Base-by-base conservation (phyloP, 2,329 filamentous ascomycete genomes). In the Clarireedia sp. region DNA sequence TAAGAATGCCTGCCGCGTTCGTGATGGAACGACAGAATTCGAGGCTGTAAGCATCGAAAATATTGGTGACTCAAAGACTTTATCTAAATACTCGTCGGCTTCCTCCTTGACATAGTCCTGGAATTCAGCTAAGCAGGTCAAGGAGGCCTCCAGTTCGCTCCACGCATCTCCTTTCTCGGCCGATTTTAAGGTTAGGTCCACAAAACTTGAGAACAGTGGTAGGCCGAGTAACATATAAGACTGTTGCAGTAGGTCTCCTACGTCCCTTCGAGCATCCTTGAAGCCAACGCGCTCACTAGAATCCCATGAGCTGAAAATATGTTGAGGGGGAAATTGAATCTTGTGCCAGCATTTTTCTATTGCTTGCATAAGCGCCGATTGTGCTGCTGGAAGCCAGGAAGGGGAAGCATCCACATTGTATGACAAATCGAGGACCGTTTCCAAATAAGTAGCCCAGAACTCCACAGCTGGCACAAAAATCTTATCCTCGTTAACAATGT, bases 381-480 rank as follows among this genome's bases (percentile, higher is more conserved):
- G 76, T 2, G 85, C 83, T 7, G 74, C 69, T 7, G 74, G 71
- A 48, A 85, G 75, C 84, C 85, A 89, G 6, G 70, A 70, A 5
- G 73, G 70, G 3, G 71, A 71, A 23, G 64, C 69, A 62, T 77
- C 74, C n/a, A 75, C 74, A 1, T 78, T 76, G 58, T 76, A 80
- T 46, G 79, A 71, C 9, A 71, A 74, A 66, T 83, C 86, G 57
- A 76, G 80, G 74, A 83, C 76, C 12, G 81, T 80, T 69, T 90
- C 88, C 5, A 88, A 81, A 66, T 85, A 90, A 1, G 81, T 84
- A 17, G 81, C 85, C 89, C 89, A 94, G 67, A 94, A 92, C 64
- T 94, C 88, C 14, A 92, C 76, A 1, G 85, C 81, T 5, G 66
- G 80, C 0, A 87, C 80, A 54, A 89, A 90, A 10, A 90, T 81